Base-by-base conservation (phyloP, 129 eudicot genomes). In the Heracleum sosnowskyi region DNA sequence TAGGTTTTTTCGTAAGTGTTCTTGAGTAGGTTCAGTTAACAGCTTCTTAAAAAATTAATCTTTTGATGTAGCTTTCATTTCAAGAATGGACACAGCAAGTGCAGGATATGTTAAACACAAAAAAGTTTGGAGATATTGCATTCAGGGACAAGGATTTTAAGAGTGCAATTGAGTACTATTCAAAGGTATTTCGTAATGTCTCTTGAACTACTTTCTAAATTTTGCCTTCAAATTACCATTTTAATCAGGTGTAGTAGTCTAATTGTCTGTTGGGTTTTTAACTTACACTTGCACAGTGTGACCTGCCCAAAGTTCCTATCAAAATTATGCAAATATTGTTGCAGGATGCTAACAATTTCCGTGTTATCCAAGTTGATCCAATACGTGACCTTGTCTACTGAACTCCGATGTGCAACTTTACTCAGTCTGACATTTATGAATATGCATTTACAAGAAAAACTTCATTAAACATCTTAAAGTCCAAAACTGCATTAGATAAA, bases 41-140 rank as follows among this genome's bases (percentile, higher is more conserved):
- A 70, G 7, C 15, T 18, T 70, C 29, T 36, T 70, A 18, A 37
- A 36, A 70, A 20, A 34, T 10, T 70, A 37, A 70, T 70, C 28
- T 40, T 18, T 82, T 79, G 64, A 51, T 86, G 87, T 78, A 94
- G 98, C 90, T 94, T 63, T 94, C 98, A 35, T 94, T 94, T 83
- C 98, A 94, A 94, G 98, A 94, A 84, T 94, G 98, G 98, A 94
- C 98, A 29, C 98, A 91, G 45, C 98, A 94, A 91, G 98, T 94
- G 75, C 98, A 94, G 86, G 97, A 94, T 69, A 94, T 94, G 93
- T 77, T 91, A 77, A 94, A 94, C 49, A 94, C 98, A 47, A 94
- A 94, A 86, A 94, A 94, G 77, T 94, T 87, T 77, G 98, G 98
- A 37, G 98, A 94, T 81, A 90, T 91, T 79, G 97, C 97, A 45